Base-by-base conservation (phyloP, 2,329 filamentous ascomycete genomes). In the Trichoderma asperellum region DNA sequence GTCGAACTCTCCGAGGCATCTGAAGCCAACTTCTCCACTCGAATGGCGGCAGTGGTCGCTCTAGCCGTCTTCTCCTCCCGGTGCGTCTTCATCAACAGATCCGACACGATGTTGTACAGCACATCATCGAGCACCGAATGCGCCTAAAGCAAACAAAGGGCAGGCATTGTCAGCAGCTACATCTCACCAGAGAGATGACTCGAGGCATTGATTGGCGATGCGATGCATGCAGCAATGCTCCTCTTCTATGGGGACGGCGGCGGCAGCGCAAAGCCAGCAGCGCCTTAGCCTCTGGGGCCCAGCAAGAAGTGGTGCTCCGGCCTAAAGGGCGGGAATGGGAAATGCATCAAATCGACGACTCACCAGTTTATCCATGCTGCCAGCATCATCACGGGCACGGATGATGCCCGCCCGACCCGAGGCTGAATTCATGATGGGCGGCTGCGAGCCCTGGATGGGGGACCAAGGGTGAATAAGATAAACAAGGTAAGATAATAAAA, bases 61-160 rank as follows among this genome's bases (percentile, higher is more conserved):
- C 90, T 88, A 65, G 92, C 88, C 72, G 89, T 87, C 83, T 94
- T 94, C 81, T 95, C 92, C 73, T 92, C 87, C 73, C 90, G 91
- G 78, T 95, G 92, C 52, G 88, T 89, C 78, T 92, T 88, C 75
- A 93, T 85, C 72, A 93, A 84, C 63, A 93, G 84, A 77, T 92
- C 91, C 79, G 92, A 90, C 73, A 94, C 86, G 75, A 94, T 87
- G 79, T 92, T 94, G 82, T 91, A 89, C 71, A 95, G 83, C 68
- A 91, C 81, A 76, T 94, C 91, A 75, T 94, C 90, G 75, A 95
- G 85, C 70, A 95, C 87, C 27, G 86, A 82, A 76, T 89, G 85
- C 72, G 88, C 83, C 88, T 90, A 61, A 49, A 57, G 49, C 56
- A 55, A 55, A 71, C 52, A 60, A 7, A 24, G 49, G 18, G 24